Conservation (phyloP, 2,329 filamentous ascomycete species). For the Colletotrichum liriopes region DNA sequence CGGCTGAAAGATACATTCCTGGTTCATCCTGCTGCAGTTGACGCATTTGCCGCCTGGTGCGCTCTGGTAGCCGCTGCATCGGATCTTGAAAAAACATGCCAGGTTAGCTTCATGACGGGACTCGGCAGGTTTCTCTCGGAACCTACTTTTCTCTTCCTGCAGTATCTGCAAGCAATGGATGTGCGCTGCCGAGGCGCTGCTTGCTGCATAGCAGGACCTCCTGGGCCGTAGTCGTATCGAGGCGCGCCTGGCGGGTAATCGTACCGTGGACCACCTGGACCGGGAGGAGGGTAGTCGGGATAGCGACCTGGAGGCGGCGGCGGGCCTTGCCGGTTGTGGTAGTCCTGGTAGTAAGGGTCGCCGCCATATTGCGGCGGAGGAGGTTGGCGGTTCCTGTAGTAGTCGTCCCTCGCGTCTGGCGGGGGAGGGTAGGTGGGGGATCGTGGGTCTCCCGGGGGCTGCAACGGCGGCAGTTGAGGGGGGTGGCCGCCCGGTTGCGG, state of each 20-base stretch:
- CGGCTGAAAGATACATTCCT: slow-evolving; percentile 74
- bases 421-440: slow-evolving; percentile 42
- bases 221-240: slow-evolving; percentile 52
- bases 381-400: slow-evolving; percentile 51
- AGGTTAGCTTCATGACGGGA: slow-evolving; percentile 10
- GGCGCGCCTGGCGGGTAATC: slow-evolving; percentile 45
- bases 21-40: slow-evolving; percentile 74
- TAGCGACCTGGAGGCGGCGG: slow-evolving; percentile 49
- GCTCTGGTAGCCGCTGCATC: slow-evolving; percentile 73
- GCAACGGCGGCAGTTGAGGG: slow-evolving; percentile 42
- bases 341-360: slow-evolving; percentile 53
- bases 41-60: slow-evolving; percentile 73
- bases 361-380: slow-evolving; percentile 47
- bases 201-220: slow-evolving; percentile 60
- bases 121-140: not conserved
- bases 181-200: slow-evolving; percentile 72
- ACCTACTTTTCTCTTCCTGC: slow-evolving; percentile 72
- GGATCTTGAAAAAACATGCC: slow-evolving; percentile 60
- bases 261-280: slow-evolving; percentile 39
- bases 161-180: slow-evolving; percentile 74
- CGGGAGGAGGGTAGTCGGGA: slow-evolving; percentile 52
- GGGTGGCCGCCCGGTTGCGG: slow-evolving; percentile 38
- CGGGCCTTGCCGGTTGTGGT: slow-evolving; percentile 54
- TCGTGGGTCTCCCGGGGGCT: slow-evolving; percentile 40
- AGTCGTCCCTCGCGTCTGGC: slow-evolving; percentile 48